phyloP scores from a whole-genome alignment of 108 stramenopile species.

The Skeletonema marinoi region DNA sequence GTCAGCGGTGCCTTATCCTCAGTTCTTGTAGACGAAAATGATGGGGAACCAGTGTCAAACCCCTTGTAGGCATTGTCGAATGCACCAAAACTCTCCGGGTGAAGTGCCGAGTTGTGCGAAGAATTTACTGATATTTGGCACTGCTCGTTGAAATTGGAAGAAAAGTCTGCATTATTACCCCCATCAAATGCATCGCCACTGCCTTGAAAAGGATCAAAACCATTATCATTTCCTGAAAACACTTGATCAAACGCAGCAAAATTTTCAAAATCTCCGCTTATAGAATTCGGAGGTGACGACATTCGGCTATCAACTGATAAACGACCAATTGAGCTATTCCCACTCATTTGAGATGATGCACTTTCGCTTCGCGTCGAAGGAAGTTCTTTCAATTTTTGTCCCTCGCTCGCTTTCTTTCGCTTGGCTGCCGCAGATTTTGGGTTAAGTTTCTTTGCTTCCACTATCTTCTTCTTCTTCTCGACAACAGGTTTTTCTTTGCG shows the following conservation, averaged over 20 bases:
- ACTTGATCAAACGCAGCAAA: slow-evolving; percentile 42
- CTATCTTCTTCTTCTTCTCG: slow-evolving; percentile 36
- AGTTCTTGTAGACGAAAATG: background rate
- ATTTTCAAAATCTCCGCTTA: slow-evolving; percentile 2
- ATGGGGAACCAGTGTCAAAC: background rate
- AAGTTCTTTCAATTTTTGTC: slow-evolving; percentile 14
- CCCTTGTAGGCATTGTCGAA: background rate
- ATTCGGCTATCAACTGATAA: slow-evolving; percentile 9
- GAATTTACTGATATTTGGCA: slow-evolving; percentile 18
- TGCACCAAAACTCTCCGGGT: background rate
- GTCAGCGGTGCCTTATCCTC: background rate
- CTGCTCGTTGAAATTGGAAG: slow-evolving; percentile 13
- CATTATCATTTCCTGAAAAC: slow-evolving; percentile 19
- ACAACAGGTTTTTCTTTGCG: slow-evolving; percentile 1
- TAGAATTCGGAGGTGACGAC: background rate
- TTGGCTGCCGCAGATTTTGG: slow-evolving; percentile 84
- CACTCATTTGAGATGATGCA: slow-evolving; percentile 2
- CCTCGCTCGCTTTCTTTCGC: slow-evolving; percentile 54
- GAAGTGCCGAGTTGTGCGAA: background rate
- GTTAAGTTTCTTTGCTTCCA: slow-evolving; percentile 76
- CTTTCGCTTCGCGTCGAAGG: slow-evolving; percentile 22
- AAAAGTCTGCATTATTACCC: background rate
- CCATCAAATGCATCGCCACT: background rate
- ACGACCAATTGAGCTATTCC: background rate
- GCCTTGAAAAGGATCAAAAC: slow-evolving; percentile 28